Base-by-base conservation (phyloP, 1,139 yeast species). In the Magnusiomyces paraingens region DNA sequence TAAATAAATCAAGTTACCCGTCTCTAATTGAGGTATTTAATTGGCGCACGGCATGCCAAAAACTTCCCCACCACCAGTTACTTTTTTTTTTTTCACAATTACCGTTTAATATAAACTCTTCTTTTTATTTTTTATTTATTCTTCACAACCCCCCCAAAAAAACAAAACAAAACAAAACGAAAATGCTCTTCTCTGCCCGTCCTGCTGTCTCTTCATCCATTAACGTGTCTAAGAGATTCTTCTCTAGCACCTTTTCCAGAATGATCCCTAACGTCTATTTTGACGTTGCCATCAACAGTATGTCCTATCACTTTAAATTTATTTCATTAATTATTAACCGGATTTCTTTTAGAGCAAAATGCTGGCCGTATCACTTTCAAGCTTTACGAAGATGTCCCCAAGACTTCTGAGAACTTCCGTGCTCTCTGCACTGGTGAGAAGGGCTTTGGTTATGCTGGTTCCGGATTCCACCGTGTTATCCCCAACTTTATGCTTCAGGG, bases 401-500 rank as follows among this genome's bases (percentile, higher is more conserved):
- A 91, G 85, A 93, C 99, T 64, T 83, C 96, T 66, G 96, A 89
- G 79, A 93, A 93, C 82, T 93, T 93, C 90, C 84, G 96, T 76
- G 97, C 96, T 64, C 81, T 93, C 68, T 80, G 86, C 74, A 93
- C 98, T 63, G 98, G 98, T 70, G 97, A 91, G 80, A 86, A 91
- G 81, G 98, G 98, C 60, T 91, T 80, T 73, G 98, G 98, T 68
- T 91, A 85, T 83, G 84, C 86, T 70, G 83, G 81, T 67, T 90
- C 97, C 56, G 76, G 84, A 66, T 93, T 93, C 96, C 99, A 93
- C 91, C 84, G 99, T 79, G 96, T 93, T 66, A 93, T 93, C 69
- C 98, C 98, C 66, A 84, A 87, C 64, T 93, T 93, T 83, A 93
- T 93, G 99, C 81, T 91, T 73, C 99, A 93, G 80, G 98, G 98